phyloP scores from a whole-genome alignment of 768 basidiomycete genomes.

The Podaxis sp. region DNA sequence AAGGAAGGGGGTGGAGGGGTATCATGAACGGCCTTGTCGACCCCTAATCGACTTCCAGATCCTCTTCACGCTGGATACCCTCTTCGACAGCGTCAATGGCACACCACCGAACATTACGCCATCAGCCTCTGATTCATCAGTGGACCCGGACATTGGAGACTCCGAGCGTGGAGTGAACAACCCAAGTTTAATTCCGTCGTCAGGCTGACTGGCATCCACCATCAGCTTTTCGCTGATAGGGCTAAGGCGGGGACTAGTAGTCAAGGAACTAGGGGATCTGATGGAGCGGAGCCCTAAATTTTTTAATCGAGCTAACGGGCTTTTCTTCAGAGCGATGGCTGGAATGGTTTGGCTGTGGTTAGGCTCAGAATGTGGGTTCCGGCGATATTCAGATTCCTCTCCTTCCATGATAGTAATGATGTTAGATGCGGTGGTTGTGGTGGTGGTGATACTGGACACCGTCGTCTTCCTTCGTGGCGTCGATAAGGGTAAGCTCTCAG shows the following conservation, averaged over 20 bases:
- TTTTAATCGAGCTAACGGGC: background rate
- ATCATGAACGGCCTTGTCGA: background rate
- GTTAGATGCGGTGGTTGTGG: background rate
- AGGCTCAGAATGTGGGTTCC: background rate
- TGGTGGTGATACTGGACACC: background rate
- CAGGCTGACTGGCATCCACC: background rate
- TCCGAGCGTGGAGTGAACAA: background rate
- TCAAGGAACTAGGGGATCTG: background rate
- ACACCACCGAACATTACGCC: background rate
- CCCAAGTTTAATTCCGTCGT: background rate
- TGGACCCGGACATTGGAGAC: background rate
- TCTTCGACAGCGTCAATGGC: background rate
- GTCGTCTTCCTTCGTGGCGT: background rate
- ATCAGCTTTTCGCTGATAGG: conserved; percentile 1
- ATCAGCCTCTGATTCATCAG: background rate
- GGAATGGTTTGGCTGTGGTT: background rate
- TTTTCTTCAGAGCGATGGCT: background rate
- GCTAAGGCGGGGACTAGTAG: background rate
- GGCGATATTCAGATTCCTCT: background rate
- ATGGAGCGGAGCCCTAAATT: background rate
- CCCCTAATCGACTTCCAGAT: conserved; percentile 2
- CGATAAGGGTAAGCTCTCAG: background rate
- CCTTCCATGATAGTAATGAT: conserved; percentile 1
- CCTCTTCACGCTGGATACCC: background rate
- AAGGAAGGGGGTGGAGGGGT: background rate